phyloP scores from a whole-genome alignment of 768 basidiomycete genomes.

The Exsudoporus frostii region DNA sequence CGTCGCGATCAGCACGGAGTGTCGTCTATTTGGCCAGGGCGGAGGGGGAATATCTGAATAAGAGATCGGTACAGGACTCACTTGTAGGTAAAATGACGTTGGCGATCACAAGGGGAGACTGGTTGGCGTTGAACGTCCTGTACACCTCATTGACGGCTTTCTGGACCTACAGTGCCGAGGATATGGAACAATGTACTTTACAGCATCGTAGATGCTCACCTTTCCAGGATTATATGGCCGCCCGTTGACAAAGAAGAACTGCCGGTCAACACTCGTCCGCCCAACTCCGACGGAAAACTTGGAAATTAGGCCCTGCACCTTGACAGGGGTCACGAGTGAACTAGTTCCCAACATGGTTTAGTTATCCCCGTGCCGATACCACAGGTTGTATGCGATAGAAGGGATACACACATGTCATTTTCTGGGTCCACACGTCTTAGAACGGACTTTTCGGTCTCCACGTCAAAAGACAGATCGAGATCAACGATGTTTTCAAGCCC shows the following conservation, averaged over 20 bases:
- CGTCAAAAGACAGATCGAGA: constrained; percentile 65
- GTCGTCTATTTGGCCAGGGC: neutral
- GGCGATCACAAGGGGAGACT: constrained; percentile 79
- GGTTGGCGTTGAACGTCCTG: constrained; percentile 70
- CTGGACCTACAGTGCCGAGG: constrained; percentile 53
- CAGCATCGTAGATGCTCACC: constrained; percentile 36
- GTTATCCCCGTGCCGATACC: neutral
- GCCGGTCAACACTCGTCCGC: constrained; percentile 75
- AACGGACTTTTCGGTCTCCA: constrained; percentile 56
- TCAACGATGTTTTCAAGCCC: constrained; percentile 71
- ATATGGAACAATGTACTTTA: neutral
- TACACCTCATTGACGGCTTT: constrained; percentile 94
- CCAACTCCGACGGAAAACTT: constrained; percentile 76
- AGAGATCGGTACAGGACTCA: constrained; percentile 31
- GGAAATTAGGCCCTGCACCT: constrained; percentile 78
- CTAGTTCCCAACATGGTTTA: constrained; percentile 10
- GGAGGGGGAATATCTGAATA: neutral
- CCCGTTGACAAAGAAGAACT: constrained; percentile 92
- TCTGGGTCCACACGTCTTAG: constrained; percentile 19
- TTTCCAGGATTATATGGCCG: constrained; percentile 80
- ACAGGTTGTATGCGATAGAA: neutral
- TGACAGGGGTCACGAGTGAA: constrained; percentile 39
- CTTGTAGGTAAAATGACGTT: constrained; percentile 81
- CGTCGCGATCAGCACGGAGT: neutral
- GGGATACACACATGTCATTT: constrained; percentile 20